Conservation (phyloP, 352 stramenopile species). For the Aphanomyces astaci region DNA sequence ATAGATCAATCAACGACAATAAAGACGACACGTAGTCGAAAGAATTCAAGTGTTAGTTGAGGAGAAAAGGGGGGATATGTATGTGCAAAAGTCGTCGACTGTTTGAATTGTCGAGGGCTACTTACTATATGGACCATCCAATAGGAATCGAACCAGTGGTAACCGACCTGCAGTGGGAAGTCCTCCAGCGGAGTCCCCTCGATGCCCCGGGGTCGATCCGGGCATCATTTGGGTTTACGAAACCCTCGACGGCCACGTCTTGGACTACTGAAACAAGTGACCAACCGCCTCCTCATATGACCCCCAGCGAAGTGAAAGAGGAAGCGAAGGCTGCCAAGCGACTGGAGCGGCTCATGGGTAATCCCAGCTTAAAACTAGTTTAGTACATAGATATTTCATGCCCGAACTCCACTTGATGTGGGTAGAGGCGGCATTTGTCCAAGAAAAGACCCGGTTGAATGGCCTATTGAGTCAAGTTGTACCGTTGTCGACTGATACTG, state of each 20-base stretch:
- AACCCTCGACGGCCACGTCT: conserved; percentile 31
- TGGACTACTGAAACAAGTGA: conserved; percentile 3
- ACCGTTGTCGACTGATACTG: conserved; percentile 27
- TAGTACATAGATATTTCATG: no score
- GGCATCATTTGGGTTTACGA: conserved; percentile 45
- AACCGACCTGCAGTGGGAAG: conserved; percentile 71
- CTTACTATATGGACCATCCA: neutral
- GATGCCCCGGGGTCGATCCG: conserved; percentile 41
- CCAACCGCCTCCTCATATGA: conserved; percentile 17
- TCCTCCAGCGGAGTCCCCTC: conserved; percentile 41
- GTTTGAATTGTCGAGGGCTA: no score
- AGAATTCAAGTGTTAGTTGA: no score
- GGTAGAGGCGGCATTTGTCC: conserved; percentile 36
- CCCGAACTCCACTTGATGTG: no score
- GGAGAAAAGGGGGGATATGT: no score
- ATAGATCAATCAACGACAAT: no score
- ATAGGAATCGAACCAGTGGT: conserved; percentile 40
- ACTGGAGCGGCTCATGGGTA: conserved; percentile 22
- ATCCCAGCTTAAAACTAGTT: no score
- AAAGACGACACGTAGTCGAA: no score
- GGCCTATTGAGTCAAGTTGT: conserved; percentile 39
- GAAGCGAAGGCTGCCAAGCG: conserved; percentile 32
- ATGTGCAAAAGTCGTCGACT: no score
- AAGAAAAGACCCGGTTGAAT: conserved; percentile 48
- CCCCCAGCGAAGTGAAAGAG: conserved; percentile 6